These are phyloP conservation scores for Arthrobotrys musiformis DNA, from an alignment of 2,329 filamentous ascomycete genomes.

Conservation along the genomic window DNA sequence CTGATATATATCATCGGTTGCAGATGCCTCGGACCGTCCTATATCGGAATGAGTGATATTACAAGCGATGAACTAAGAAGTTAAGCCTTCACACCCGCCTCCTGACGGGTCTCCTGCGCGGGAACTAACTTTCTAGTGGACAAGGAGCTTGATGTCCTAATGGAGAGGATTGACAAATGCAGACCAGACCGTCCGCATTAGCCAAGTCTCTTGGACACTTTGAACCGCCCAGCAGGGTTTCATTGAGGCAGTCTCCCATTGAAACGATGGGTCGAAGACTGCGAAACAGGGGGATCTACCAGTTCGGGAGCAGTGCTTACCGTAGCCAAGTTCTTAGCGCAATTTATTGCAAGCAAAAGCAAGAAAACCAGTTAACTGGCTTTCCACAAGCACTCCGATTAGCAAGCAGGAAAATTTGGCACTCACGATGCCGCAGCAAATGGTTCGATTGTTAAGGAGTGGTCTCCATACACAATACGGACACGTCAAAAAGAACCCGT, in stretches of 20 bases:
- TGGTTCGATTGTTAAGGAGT: constrained; percentile 5
- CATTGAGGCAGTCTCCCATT: constrained; percentile 4
- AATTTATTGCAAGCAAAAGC: constrained; percentile 35
- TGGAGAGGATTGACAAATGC: constrained; percentile 8
- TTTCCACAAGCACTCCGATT: constrained; percentile 6
- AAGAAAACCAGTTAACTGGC: neutral
- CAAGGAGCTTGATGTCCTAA: neutral
- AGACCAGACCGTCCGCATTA: constrained; percentile 29
- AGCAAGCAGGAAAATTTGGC: neutral
- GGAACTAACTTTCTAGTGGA: constrained; percentile 4
- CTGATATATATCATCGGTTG: neutral
- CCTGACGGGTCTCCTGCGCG: neutral
- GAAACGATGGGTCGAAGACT: constrained; percentile 16
- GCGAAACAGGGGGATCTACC: constrained; percentile 32
- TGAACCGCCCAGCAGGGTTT: constrained; percentile 33
- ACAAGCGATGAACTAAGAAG: neutral
- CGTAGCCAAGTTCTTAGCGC: constrained; percentile 16
- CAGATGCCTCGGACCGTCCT: neutral
- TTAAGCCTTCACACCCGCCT: constrained; percentile 4
- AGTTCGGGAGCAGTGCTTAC: constrained; percentile 21
- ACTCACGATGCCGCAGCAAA: neutral
- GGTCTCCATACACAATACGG: no score
- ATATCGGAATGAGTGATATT: neutral
- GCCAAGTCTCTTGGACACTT: constrained; percentile 33
- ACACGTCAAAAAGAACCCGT: constrained; percentile 31